Conservation (phyloP, 306 rosid species). For the Myrica gale region DNA sequence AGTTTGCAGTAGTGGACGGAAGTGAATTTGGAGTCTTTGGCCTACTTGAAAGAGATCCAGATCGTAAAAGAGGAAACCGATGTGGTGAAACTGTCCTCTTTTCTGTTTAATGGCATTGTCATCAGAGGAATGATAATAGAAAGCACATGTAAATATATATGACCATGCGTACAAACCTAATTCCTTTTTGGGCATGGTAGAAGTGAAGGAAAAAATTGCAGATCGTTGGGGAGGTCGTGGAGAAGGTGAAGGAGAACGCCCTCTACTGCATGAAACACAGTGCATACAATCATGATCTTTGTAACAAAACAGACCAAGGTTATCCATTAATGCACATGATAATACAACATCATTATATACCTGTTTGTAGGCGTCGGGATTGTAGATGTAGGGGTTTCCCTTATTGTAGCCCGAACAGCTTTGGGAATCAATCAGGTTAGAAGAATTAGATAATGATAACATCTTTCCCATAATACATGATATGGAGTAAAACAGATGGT, state of each 20-base stretch:
- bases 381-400: constrained; percentile 69
- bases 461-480: constrained; percentile 11
- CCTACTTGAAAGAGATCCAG: constrained; percentile 82
- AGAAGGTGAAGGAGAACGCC: constrained; percentile 66
- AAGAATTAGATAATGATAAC: constrained; percentile 24
- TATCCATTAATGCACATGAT: constrained; percentile 14
- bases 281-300: constrained; percentile 15
- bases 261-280: constrained; percentile 57
- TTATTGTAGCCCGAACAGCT: constrained; percentile 90
- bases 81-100: constrained; percentile 86
- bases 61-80: constrained; percentile 89
- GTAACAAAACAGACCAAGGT: constrained; percentile 1
- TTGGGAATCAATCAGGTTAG: constrained; percentile 31
- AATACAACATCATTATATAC: constrained; percentile 35
- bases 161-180: constrained; percentile 44
- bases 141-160: neutral
- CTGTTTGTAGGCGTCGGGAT: constrained; percentile 33
- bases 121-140: constrained; percentile 24
- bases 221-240: constrained; percentile 50
- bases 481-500: constrained; percentile 14
- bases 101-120: constrained; percentile 44
- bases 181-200: constrained; percentile 70
- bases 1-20: constrained; percentile 73
- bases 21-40: constrained; percentile 63
- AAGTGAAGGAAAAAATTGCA: constrained; percentile 69